Base-by-base conservation (phyloP, 495 filamentous ascomycete species). In the Aspergillus sparsus region DNA sequence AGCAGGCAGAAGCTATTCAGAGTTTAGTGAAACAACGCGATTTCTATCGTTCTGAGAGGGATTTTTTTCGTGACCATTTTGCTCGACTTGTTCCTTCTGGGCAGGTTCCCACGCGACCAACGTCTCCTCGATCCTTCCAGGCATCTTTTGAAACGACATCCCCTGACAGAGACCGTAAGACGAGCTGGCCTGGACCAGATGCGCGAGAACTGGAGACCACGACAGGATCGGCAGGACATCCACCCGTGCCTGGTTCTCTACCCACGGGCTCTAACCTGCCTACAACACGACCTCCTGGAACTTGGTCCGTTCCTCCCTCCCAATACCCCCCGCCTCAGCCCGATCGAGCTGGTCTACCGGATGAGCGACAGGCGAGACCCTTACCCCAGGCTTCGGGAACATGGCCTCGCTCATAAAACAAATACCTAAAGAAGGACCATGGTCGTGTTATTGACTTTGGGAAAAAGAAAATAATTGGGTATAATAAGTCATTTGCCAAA, bases 51-150 rank as follows among this genome's bases (percentile, higher is more conserved):
- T 71, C 71, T 4, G 87, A 90, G 56, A 75, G 87, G 39, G 83
- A 90, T 62, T 85, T 86, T 51, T 85, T 87, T 64, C 82, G 87
- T n/a, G 85, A 90, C 15, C 73, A 86, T 11, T 72, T 86, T 9
- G 69, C 74, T 55, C 79, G 81, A 60, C 81, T 83, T 8, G 77
- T 83, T 1, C 77, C 80, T 15, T 50, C 70, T n/a, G 66, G 60
- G 35, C 68, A 78, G 45, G 47, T 80, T 10, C 68, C 77, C 31
- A 57, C 74, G 12, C 68, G 81, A 31, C 81, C 81, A 0, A 49
- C 74, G 1, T 81, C 81, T 6, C 81, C 81, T 16, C 68, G 52
- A 12, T 33, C 53, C 15, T 51, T 66, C 18, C 53, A 54, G 12
- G 8, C 60, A 27, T 55, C 53, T n/a, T 54, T 57, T 33, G 57